Percentiles rank a stretch among this genome's conserved stretches.
phyloP scores from a whole-genome alignment of 306 rosid genomes.

The Vachellia collinsii region DNA sequence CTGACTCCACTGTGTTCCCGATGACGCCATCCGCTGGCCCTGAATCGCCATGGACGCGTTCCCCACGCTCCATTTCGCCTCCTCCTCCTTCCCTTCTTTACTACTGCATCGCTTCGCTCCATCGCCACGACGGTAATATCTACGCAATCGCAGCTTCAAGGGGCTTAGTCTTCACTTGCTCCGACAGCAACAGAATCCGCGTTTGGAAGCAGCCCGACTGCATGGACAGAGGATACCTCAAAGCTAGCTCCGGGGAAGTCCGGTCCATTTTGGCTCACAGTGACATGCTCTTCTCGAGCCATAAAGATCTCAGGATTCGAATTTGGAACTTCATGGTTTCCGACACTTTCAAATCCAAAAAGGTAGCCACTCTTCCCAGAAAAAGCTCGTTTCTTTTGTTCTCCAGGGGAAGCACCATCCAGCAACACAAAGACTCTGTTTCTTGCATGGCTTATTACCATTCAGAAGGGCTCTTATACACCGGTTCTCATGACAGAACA shows the following conservation, averaged over 20 bases:
- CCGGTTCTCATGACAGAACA: constrained; percentile 64
- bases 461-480: constrained; percentile 68
- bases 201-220: constrained; percentile 72
- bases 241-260: constrained; percentile 49
- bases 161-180: constrained; percentile 65
- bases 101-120: constrained; percentile 73
- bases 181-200: constrained; percentile 57
- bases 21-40: constrained; percentile 50
- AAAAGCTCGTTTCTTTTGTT: constrained; percentile 46
- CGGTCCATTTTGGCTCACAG: constrained; percentile 52
- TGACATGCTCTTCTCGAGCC: constrained; percentile 64
- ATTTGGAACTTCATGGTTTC: constrained; percentile 61
- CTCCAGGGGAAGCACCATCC: constrained; percentile 32
- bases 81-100: constrained; percentile 69
- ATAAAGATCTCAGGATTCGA: constrained; percentile 65
- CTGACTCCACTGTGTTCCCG: constrained; percentile 27
- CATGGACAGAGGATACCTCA: constrained; percentile 56
- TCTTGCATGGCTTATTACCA: constrained; percentile 78
- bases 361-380: constrained; percentile 55
- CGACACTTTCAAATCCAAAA: constrained; percentile 54
- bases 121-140: constrained; percentile 72
- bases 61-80: constrained; percentile 49
- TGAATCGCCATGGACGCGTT: constrained; percentile 83
- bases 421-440: constrained; percentile 50
- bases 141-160: constrained; percentile 59